phyloP scores from a whole-genome alignment of 495 filamentous ascomycete species.

The Cenococcum geophilum region DNA sequence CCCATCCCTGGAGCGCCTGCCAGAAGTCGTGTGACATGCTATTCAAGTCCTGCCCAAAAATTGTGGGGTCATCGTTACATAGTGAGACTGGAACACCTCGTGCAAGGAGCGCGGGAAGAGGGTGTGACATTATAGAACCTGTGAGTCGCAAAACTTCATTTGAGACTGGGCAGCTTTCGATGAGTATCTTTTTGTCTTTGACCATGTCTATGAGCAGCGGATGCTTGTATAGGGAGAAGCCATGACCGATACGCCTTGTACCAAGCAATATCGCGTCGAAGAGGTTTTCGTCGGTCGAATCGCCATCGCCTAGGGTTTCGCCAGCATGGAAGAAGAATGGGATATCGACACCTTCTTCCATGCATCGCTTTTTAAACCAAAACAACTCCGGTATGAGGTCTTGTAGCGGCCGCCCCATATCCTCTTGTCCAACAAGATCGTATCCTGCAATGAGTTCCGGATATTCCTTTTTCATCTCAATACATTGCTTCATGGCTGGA shows the following conservation, averaged over 20 bases:
- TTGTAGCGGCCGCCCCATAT: constrained; percentile 63
- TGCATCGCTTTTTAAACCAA: constrained; percentile 85
- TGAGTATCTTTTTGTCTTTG: constrained; percentile 76
- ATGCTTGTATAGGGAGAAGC: constrained; percentile 83
- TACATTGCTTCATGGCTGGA: constrained; percentile 71
- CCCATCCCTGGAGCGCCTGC: constrained; percentile 80
- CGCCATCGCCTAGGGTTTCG: constrained; percentile 73
- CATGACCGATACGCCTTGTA: constrained; percentile 82
- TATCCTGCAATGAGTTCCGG: constrained; percentile 79
- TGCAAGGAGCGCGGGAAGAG: constrained; percentile 76
- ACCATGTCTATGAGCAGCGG: constrained; percentile 81
- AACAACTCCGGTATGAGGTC: constrained; percentile 78
- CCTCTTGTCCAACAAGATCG: constrained; percentile 84
- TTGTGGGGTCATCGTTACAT: constrained; percentile 79
- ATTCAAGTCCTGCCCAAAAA: constrained; percentile 68
- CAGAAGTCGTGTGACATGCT: constrained; percentile 87
- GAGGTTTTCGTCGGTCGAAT: constrained; percentile 70
- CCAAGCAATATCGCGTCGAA: constrained; percentile 87
- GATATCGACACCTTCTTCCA: constrained; percentile 71
- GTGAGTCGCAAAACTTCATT: constrained; percentile 78
- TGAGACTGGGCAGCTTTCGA: constrained; percentile 82
- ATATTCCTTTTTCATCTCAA: constrained; percentile 68
- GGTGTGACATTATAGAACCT: constrained; percentile 67
- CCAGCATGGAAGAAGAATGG: constrained; percentile 96
- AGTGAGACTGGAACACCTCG: constrained; percentile 72